A percentile compares a stretch with the other conserved stretches of the same genome.
phyloP scores from a whole-genome alignment of 1,284 basidiomycete genomes.

The Tremellales sp. region DNA sequence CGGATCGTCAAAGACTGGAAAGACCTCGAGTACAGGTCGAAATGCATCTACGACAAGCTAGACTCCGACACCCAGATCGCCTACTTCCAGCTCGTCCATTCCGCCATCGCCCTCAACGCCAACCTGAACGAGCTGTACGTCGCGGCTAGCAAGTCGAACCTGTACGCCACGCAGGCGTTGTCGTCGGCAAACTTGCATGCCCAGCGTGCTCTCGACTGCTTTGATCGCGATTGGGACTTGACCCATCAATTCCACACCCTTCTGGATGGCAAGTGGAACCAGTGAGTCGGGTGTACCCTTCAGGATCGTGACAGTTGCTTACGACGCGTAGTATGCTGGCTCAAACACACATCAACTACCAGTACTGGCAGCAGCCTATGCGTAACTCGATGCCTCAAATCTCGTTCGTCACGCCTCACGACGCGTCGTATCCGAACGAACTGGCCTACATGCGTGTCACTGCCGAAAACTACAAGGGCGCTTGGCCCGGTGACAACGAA shows the following conservation, averaged over 20 bases:
- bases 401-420: constrained; percentile 11
- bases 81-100: constrained; percentile 65
- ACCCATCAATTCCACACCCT: constrained; percentile 56
- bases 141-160: constrained; percentile 54
- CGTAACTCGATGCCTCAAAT: constrained; percentile 51
- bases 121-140: constrained; percentile 60
- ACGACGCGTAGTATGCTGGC: constrained; percentile 59
- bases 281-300: constrained; percentile 16
- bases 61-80: constrained; percentile 52
- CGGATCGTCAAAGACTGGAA: background rate
- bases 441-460: constrained; percentile 56
- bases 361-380: constrained; percentile 67
- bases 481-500: constrained; percentile 39
- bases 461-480: constrained; percentile 57
- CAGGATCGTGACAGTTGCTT: too few species aligned
- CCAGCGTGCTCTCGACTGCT: constrained; percentile 53
- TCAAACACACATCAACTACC: constrained; percentile 50
- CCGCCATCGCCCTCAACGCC: constrained; percentile 51
- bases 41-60: background rate
- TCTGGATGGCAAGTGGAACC: constrained; percentile 53
- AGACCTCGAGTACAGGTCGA: background rate
- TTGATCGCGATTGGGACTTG: constrained; percentile 22
- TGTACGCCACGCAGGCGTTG: constrained; percentile 62
- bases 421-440: constrained; percentile 27
- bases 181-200: constrained; percentile 60